These are phyloP conservation scores for Wickerhamiella cacticola DNA, from an alignment of 805 yeast genomes.

Conservation along the genomic window DNA sequence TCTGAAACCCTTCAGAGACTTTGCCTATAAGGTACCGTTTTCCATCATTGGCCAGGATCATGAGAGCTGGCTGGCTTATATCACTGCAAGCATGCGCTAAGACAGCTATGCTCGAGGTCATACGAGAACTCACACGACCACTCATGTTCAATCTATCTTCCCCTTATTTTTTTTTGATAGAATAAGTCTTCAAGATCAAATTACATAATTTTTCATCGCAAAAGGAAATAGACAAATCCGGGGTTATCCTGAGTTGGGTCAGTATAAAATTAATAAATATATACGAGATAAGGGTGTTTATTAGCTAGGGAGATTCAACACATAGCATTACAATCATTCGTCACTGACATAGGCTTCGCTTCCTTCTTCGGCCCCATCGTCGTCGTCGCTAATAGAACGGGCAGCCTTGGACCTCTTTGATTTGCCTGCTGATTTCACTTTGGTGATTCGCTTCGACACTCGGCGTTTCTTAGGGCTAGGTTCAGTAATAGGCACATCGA, in stretches of 20 bases:
- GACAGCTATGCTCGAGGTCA: slow-evolving; percentile 19
- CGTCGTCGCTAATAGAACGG: not conserved
- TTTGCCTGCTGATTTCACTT: not conserved
- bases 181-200: too few species aligned
- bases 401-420: not conserved
- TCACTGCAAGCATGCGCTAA: slow-evolving; percentile 38
- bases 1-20: slow-evolving; percentile 75
- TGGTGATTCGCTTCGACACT: not conserved
- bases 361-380: not conserved
- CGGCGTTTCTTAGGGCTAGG: not conserved
- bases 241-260: too few species aligned
- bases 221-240: too few species aligned
- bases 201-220: too few species aligned
- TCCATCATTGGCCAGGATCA: slow-evolving; percentile 39
- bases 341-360: not conserved
- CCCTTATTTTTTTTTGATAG: too few species aligned
- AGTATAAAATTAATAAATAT: too few species aligned
- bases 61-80: slow-evolving; percentile 37
- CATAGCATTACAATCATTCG: too few species aligned
- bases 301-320: too few species aligned
- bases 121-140: slow-evolving; percentile 2
- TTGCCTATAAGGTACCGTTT: slow-evolving; percentile 60
- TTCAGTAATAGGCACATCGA: not conserved
- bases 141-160: not conserved
- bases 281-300: too few species aligned